Evolutionary conservation across 23 red algal genomes (phyloP).

Genomic region (Gracilaria gracilis): DNA sequence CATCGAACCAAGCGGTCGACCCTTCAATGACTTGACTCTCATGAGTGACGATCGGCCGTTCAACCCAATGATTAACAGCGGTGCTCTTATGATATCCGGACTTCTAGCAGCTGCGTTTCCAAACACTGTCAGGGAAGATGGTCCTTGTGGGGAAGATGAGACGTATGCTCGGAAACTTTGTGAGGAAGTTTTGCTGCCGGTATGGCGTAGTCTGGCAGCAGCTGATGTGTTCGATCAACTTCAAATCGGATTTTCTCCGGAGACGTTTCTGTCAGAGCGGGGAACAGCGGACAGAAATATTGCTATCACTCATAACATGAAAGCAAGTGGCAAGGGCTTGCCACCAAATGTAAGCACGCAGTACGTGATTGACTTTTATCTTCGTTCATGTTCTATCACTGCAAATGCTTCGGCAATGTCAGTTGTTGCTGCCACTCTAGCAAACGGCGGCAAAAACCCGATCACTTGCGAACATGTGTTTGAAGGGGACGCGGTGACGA

Average conservation of each 20-base stretch:
- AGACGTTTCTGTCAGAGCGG: constrained; percentile 66
- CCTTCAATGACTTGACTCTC: constrained; percentile 62
- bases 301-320: constrained; percentile 43
- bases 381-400: constrained; percentile 61
- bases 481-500: constrained; percentile 59
- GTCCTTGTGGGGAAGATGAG: constrained; percentile 32
- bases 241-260: constrained; percentile 35
- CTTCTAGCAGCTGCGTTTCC: constrained; percentile 46
- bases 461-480: constrained; percentile 60
- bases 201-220: constrained; percentile 42
- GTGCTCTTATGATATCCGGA: constrained; percentile 61
- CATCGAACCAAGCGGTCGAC: constrained; percentile 57
- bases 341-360: constrained; percentile 20
- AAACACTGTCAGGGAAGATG: constrained; percentile 23
- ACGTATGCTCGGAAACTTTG: constrained; percentile 41
- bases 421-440: constrained; percentile 64
- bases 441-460: constrained; percentile 63
- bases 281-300: constrained; percentile 51
- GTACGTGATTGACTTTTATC: constrained; percentile 57
- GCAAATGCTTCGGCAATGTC: constrained; percentile 52
- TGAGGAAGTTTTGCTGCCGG: constrained; percentile 25
- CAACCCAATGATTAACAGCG: constrained; percentile 71
- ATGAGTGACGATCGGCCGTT: constrained; percentile 51
- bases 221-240: constrained; percentile 24
- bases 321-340: constrained; percentile 40